A percentile compares a stretch with the other conserved stretches of the same genome.
Evolutionary conservation across 495 filamentous ascomycete species (phyloP).

Genomic region (Aspergillus panamensis): DNA sequence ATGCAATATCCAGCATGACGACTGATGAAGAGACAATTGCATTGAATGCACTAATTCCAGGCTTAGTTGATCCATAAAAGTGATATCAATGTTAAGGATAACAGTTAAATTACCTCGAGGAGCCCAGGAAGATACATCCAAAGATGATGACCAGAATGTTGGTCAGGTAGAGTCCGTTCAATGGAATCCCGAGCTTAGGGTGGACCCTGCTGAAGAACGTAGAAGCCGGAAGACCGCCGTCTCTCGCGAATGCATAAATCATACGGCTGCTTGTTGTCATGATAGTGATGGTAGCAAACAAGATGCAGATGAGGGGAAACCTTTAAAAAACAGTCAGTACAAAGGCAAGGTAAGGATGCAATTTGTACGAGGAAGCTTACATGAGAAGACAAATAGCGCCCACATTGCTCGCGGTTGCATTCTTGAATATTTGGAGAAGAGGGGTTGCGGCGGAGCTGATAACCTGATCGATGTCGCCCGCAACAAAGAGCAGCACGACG

Average conservation of each 20-base stretch:
- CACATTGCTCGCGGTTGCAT: slow-evolving; percentile 62
- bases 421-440: slow-evolving; percentile 65
- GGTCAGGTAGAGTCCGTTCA: slow-evolving; percentile 69
- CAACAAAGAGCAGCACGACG: slow-evolving; percentile 61
- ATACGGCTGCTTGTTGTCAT: slow-evolving; percentile 77
- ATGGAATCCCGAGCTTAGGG: slow-evolving; percentile 58
- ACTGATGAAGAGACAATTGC: slow-evolving; percentile 71
- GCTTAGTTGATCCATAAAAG: background rate
- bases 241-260: slow-evolving; percentile 73
- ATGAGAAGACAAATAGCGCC: slow-evolving; percentile 67
- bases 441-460: slow-evolving; percentile 61
- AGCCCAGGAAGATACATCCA: slow-evolving; percentile 73
- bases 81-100: background rate
- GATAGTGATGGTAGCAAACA: slow-evolving; percentile 67
- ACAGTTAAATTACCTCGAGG: slow-evolving; percentile 43
- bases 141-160: slow-evolving; percentile 61
- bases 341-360: background rate
- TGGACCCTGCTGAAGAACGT: slow-evolving; percentile 62
- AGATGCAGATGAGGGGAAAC: slow-evolving; percentile 66
- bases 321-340: slow-evolving; percentile 27
- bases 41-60: slow-evolving; percentile 40
- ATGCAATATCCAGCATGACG: slow-evolving; percentile 66
- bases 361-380: slow-evolving; percentile 30
- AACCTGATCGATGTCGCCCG: slow-evolving; percentile 54
- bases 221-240: slow-evolving; percentile 67